These are phyloP conservation scores for Echium plantagineum DNA, from an alignment of 257 asterid species.

Conservation along the genomic window DNA sequence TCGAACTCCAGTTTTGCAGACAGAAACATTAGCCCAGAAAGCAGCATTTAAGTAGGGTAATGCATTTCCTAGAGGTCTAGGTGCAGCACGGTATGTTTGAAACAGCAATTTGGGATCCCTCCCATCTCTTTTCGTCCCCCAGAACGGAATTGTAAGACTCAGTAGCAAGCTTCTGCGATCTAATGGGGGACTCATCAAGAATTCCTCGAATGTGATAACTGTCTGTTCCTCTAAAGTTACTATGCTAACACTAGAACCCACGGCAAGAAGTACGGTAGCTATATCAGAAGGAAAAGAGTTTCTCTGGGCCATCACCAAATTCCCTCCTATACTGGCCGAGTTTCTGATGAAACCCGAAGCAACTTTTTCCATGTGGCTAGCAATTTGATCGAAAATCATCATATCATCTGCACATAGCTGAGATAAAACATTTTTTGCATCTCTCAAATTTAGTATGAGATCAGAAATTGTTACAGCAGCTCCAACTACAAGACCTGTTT, in stretches of 20 bases:
- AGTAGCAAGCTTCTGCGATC: constrained; percentile 40
- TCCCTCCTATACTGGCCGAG: constrained; percentile 58
- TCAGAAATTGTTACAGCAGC: constrained; percentile 47
- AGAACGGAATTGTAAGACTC: constrained; percentile 38
- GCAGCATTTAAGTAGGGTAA: constrained; percentile 59
- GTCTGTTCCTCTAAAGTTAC: constrained; percentile 20
- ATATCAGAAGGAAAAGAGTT: constrained; percentile 64
- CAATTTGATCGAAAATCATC: constrained; percentile 31
- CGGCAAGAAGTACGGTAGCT: constrained; percentile 48
- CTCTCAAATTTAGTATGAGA: constrained; percentile 28
- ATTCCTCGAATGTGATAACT: constrained; percentile 37
- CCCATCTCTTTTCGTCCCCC: constrained; percentile 13
- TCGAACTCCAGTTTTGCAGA: constrained; percentile 17
- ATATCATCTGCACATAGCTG: constrained; percentile 13
- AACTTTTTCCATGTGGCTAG: constrained; percentile 55
- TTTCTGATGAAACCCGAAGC: constrained; percentile 50
- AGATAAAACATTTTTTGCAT: constrained; percentile 11
- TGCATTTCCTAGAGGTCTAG: constrained; percentile 62
- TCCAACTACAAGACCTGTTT: constrained; percentile 45
- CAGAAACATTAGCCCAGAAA: constrained; percentile 44
- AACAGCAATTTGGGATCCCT: constrained; percentile 26
- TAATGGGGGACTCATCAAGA: constrained; percentile 34
- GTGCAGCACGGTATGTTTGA: constrained; percentile 53
- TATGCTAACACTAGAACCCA: constrained; percentile 32
- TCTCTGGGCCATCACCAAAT: constrained; percentile 61